A percentile compares a stretch with the other conserved stretches of the same genome.
phyloP scores from a whole-genome alignment of 129 eudicot genomes.

The Flaveria sonorensis region DNA sequence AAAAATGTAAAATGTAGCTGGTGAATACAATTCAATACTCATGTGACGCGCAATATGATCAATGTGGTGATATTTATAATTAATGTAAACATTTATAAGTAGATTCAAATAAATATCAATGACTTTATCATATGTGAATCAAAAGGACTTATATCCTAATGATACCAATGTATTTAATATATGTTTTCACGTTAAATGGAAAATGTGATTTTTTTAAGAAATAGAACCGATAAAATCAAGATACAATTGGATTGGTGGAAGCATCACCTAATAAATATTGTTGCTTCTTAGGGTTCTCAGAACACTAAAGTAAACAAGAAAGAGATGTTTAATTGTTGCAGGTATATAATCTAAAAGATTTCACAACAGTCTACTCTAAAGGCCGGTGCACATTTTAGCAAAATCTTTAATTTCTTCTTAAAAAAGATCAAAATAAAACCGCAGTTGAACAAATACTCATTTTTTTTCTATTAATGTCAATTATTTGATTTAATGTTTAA shows the following conservation, averaged over 20 bases:
- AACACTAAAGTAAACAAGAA: background rate
- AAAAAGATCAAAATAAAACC: constrained; percentile 15
- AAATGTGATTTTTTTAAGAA: too few species aligned
- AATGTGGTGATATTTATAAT: too few species aligned
- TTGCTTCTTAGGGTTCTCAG: constrained; percentile 4
- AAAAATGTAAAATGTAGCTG: too few species aligned
- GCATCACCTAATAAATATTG: background rate
- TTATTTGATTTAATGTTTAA: background rate
- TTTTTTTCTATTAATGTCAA: constrained; percentile 1
- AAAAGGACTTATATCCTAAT: too few species aligned
- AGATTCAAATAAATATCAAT: too few species aligned
- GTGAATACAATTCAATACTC: too few species aligned
- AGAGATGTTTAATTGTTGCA: constrained; percentile 3
- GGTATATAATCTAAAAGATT: constrained; percentile 8
- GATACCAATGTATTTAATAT: too few species aligned
- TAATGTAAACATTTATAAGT: too few species aligned
- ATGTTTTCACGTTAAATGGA: too few species aligned
- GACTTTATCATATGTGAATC: too few species aligned
- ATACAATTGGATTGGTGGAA: background rate
- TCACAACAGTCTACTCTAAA: constrained; percentile 5
- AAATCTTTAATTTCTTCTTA: constrained; percentile 27
- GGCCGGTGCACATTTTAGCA: constrained; percentile 18
- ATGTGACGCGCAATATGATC: too few species aligned
- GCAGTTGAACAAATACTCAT: background rate
- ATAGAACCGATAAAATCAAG: background rate